Percentiles rank a stretch among this genome's conserved stretches.
Evolutionary conservation across 176 grass and related monocot species (phyloP).

Genomic region (Microstegium vimineum): DNA sequence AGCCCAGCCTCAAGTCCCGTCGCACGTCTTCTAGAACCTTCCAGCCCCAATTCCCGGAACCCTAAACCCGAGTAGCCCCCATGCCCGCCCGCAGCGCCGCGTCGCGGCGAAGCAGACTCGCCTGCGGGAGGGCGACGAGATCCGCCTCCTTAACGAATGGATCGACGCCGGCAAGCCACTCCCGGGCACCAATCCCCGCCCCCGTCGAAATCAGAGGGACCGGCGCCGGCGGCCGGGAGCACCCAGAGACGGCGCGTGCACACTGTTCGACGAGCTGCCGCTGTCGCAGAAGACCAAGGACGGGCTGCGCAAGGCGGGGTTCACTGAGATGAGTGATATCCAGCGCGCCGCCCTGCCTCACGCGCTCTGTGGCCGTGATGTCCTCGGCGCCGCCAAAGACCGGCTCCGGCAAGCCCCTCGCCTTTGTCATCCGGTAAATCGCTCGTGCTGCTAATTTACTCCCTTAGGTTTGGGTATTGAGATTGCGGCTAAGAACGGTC

Average conservation of each 20-base stretch:
- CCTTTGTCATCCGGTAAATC: constrained; percentile 76
- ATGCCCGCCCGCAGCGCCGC: constrained; percentile 49
- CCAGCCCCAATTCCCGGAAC: neutral
- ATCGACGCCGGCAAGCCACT: constrained; percentile 73
- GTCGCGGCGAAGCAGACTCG: constrained; percentile 42
- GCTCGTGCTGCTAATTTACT: constrained; percentile 11
- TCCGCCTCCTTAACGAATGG: constrained; percentile 66
- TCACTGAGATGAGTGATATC: constrained; percentile 85
- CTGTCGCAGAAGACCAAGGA: constrained; percentile 72
- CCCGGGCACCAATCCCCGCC: constrained; percentile 55
- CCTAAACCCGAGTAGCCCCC: constrained; percentile 42
- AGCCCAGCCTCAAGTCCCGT: too few relatives aligned
- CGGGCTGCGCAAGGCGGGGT: constrained; percentile 45
- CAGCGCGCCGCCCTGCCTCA: constrained; percentile 84
- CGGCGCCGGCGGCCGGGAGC: constrained; percentile 5
- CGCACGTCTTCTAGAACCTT: constrained; percentile 40
- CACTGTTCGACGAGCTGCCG: constrained; percentile 64
- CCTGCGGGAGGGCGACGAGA: constrained; percentile 57
- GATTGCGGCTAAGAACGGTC: neutral
- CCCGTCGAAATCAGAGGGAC: constrained; percentile 22
- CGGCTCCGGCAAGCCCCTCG: constrained; percentile 88
- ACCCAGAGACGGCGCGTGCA: constrained; percentile 56
- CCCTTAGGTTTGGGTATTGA: neutral
- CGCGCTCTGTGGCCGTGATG: constrained; percentile 71
- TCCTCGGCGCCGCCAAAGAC: constrained; percentile 92